A percentile compares a stretch with the other conserved stretches of the same genome.
These are phyloP conservation scores for Cyclotella choctawhatcheeana DNA, from an alignment of 108 stramenopile genomes.

Conservation along the genomic window DNA sequence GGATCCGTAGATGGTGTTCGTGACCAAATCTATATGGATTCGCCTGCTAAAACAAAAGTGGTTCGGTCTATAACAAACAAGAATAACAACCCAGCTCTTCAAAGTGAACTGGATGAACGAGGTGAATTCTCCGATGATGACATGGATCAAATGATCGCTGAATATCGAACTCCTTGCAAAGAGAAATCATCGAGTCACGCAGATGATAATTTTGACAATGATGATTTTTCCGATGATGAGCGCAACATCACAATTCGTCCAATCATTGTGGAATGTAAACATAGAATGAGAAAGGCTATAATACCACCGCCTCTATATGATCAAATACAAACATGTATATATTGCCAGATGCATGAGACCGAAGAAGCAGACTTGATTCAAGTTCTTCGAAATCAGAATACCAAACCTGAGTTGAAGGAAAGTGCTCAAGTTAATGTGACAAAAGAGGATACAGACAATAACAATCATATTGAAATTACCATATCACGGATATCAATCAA, in stretches of 20 bases:
- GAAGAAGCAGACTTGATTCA: conserved; percentile 79
- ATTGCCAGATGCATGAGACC: conserved; percentile 77
- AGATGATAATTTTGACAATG: neutral
- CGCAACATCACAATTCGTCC: conserved; percentile 56
- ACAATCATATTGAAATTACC: conserved; percentile 48
- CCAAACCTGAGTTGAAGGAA: neutral
- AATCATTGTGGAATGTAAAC: conserved; percentile 85
- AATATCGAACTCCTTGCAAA: neutral
- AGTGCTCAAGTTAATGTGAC: neutral
- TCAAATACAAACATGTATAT: conserved; percentile 76
- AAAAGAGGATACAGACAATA: neutral
- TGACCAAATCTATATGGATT: conserved; percentile 52
- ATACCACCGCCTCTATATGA: conserved; percentile 79
- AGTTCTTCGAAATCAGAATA: conserved; percentile 55
- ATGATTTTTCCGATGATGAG: conserved; percentile 24
- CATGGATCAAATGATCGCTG: conserved; percentile 6
- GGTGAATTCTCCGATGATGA: conserved; percentile 47
- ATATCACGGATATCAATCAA: conserved; percentile 70
- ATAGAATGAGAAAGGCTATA: conserved; percentile 69
- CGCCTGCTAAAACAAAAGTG: conserved; percentile 12
- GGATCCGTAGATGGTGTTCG: conserved; percentile 59
- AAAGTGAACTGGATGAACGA: neutral
- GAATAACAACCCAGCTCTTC: no score
- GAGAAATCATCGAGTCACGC: no score
- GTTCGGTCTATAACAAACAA: no score